Conservation (phyloP, 257 asterid species). For the Solanum clarkiae region DNA sequence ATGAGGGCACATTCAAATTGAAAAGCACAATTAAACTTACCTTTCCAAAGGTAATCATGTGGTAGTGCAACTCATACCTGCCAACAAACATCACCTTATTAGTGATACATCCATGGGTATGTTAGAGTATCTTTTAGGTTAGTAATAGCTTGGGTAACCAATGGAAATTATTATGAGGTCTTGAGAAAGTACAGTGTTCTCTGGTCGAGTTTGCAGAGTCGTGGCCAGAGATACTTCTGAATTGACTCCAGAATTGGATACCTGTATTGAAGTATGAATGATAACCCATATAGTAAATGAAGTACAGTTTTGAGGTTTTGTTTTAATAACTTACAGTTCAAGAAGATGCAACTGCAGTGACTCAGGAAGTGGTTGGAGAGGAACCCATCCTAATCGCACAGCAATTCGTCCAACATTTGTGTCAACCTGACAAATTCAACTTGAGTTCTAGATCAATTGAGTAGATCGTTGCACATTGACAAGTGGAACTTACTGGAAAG, state of each 20-base stretch:
- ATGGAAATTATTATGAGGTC: background rate
- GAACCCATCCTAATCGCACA: constrained; percentile 98
- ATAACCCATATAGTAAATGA: constrained; percentile 3
- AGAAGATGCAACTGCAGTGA: constrained; percentile 90
- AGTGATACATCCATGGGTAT: constrained; percentile 9
- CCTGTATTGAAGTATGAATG: constrained; percentile 33
- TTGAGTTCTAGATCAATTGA: constrained; percentile 8
- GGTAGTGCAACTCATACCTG: constrained; percentile 98
- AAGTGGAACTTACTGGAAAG: constrained; percentile 66
- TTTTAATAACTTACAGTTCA: constrained; percentile 60
- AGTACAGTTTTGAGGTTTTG: background rate
- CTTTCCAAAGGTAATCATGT: constrained; percentile 98
- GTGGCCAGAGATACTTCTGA: constrained; percentile 97
- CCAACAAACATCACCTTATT: constrained; percentile 14
- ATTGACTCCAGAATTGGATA: constrained; percentile 84
- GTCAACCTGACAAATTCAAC: constrained; percentile 59
- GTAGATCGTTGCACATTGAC: constrained; percentile 4
- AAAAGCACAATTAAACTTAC: constrained; percentile 17
- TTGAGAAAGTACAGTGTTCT: constrained; percentile 52
- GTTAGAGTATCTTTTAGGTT: background rate
- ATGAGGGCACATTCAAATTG: background rate
- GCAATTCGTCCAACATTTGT: constrained; percentile 96
- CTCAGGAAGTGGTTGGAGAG: constrained; percentile 96
- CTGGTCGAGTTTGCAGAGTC: constrained; percentile 93
- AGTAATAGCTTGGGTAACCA: background rate